Base-by-base conservation (phyloP, 257 asterid genomes). In the Solanum acaule region DNA sequence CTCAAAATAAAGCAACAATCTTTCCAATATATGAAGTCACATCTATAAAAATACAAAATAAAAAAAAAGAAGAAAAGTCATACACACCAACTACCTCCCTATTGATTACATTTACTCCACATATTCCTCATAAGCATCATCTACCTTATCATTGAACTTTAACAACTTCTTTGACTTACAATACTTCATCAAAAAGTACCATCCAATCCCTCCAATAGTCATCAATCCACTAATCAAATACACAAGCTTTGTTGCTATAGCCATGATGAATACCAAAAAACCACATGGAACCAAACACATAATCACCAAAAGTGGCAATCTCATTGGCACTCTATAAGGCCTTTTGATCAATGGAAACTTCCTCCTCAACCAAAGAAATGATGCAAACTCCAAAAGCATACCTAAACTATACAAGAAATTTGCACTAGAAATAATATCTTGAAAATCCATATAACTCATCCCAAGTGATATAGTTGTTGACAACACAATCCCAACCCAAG, bases 401-500 rank as follows among this genome's bases (percentile, higher is more conserved):
- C 98, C 97, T 88, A 93, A 67, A 29, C 95, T 92, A 31, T 94
- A 95, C 90, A 93, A 52, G 86, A 95, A 94, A 87, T 95, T 95
- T 23, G 93, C 97, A 4, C 93, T 87, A 0, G 95, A 91, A 9
- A 95, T 87, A 1, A 94, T 90, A 12, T 91, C 92, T 0, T 91
- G 38, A 56, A 88, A 94, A 22, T 88, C 31, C 89, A 95, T 56
- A 86, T 38, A 92, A 4, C 95, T 90, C 56, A 94, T 92, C 0
- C 89, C 91, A 10, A 95, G 75, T 2, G 96, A 89, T 4, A 94
- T 85, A 18, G 81, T 20, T 0, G 97, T 92, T 34, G 97, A 88
- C n/a, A 92, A 10, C 34, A 92, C 12, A 2, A 95, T 93, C 84
- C 95, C 98, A 3, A 93, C 89, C 98, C 97, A 94, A 0, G 98